phyloP scores from a whole-genome alignment of 169 alveolate species.

The Plasmodium sp. region DNA sequence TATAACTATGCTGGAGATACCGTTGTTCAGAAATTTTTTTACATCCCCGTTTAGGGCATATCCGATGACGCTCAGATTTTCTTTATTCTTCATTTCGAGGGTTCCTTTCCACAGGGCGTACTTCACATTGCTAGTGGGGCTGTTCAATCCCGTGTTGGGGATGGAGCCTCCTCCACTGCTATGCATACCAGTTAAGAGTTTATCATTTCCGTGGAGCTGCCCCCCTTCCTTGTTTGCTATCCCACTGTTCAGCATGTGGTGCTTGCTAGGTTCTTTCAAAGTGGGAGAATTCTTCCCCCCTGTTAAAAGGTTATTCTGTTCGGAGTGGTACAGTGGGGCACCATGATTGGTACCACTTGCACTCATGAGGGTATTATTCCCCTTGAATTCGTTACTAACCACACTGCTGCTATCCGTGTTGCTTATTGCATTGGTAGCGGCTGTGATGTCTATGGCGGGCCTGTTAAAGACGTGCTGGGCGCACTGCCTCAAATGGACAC shows the following conservation, averaged over 20 bases:
- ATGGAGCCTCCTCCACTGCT: neutral
- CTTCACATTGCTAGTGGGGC: neutral
- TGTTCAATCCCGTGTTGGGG: neutral
- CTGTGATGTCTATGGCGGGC: constrained; percentile 2
- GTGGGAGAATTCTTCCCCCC: neutral
- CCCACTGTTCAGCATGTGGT: neutral
- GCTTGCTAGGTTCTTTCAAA: neutral
- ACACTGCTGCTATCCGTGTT: neutral
- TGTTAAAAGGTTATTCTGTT: neutral
- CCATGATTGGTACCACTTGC: neutral
- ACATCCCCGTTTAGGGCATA: constrained; percentile 42
- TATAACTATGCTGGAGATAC: constrained; percentile 19
- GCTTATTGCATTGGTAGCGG: neutral
- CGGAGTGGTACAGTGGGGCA: neutral
- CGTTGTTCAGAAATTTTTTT: constrained; percentile 9
- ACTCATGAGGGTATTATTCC: neutral
- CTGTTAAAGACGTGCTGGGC: constrained; percentile 85
- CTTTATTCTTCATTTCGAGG: constrained; percentile 68
- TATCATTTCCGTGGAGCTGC: neutral
- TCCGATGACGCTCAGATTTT: constrained; percentile 16
- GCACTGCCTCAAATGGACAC: constrained; percentile 79
- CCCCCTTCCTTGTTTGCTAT: neutral
- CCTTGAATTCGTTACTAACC: neutral
- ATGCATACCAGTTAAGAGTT: neutral
- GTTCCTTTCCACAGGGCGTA: constrained; percentile 46